Percentiles rank a stretch among this genome's conserved stretches.
These are phyloP conservation scores for Mycena kentingensis DNA, from an alignment of 768 basidiomycete species.

Conservation along the genomic window DNA sequence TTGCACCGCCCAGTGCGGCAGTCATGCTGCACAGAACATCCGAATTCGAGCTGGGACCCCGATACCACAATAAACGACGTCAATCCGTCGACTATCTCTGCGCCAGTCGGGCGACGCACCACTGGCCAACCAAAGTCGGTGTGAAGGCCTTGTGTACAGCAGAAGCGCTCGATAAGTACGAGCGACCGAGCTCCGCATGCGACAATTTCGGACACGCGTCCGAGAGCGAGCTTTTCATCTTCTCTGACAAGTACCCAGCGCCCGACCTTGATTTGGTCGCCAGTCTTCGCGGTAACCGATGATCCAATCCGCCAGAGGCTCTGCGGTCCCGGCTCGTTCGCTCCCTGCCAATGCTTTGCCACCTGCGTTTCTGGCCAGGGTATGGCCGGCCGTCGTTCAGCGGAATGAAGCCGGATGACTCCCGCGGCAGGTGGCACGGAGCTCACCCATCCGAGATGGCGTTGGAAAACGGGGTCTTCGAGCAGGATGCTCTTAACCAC, in stretches of 20 bases:
- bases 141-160: background rate
- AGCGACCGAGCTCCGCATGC: background rate
- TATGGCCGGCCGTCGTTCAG: background rate
- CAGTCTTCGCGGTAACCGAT: conserved; percentile 1
- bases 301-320: conserved; percentile 1
- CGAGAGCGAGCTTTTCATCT: background rate
- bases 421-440: background rate
- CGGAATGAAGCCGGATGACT: background rate
- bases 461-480: conserved; percentile 8
- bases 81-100: too few species aligned
- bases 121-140: conserved; percentile 7
- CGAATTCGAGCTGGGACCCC: too few species aligned
- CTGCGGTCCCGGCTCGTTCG: background rate
- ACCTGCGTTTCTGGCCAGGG: background rate
- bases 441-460: conserved; percentile 20
- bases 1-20: too few species aligned
- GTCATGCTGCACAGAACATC: too few species aligned
- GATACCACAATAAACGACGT: too few species aligned
- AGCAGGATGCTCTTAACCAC: conserved; percentile 2
- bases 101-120: conserved; percentile 2
- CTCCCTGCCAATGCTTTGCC: background rate
- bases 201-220: background rate
- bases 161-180: conserved; percentile 4
- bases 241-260: background rate
- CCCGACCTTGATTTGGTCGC: background rate